Conservation (phyloP, 1,284 basidiomycete species). For the Rugosomyces carneus region DNA sequence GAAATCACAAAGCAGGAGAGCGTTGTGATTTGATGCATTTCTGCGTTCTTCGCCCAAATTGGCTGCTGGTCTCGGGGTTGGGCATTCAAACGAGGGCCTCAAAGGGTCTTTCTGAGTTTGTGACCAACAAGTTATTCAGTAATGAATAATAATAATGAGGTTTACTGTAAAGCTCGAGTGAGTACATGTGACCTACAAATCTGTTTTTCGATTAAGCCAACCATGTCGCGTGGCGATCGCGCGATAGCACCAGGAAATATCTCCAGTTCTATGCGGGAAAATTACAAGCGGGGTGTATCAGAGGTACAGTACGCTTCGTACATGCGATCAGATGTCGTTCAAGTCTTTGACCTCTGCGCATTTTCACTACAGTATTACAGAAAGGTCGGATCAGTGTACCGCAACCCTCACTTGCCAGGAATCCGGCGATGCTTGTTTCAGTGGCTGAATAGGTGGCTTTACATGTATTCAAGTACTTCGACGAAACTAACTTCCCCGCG, state of each 20-base stretch:
- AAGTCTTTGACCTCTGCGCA: too few species aligned
- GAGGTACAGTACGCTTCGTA: conserved; percentile 40
- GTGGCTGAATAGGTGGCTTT: conserved; percentile 45
- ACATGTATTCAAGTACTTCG: neutral
- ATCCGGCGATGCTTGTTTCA: conserved; percentile 50
- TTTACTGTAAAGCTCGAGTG: too few species aligned
- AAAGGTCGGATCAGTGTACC: conserved; percentile 57
- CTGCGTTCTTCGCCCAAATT: too few species aligned
- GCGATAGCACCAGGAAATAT: conserved; percentile 40
- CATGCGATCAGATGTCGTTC: conserved; percentile 5
- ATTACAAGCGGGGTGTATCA: conserved; percentile 64
- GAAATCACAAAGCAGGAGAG: too few species aligned
- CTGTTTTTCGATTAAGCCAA: too few species aligned
- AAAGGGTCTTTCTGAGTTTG: too few species aligned
- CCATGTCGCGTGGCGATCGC: conserved; percentile 38
- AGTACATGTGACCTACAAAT: too few species aligned
- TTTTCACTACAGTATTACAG: conserved; percentile 34
- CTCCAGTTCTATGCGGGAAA: conserved; percentile 61
- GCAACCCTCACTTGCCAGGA: conserved; percentile 69
- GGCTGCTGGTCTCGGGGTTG: too few species aligned
- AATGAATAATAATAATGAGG: too few species aligned
- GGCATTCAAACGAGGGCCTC: too few species aligned
- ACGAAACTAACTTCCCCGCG: neutral
- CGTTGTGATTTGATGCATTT: too few species aligned
- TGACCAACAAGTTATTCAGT: too few species aligned